phyloP scores from a whole-genome alignment of 805 yeast genomes.

The Ogataea chonburiensis region DNA sequence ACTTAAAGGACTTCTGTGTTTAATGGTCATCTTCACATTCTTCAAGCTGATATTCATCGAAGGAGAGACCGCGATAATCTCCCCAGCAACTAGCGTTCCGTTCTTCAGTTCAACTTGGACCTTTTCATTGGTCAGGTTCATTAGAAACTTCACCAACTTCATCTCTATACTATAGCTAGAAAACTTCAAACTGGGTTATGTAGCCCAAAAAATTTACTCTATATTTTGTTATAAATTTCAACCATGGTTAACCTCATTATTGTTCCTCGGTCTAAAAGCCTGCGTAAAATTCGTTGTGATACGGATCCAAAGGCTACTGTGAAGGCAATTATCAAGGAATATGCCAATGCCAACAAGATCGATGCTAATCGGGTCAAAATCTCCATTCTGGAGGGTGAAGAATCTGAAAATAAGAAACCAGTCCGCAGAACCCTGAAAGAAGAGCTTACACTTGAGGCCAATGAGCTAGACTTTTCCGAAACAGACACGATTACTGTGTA shows the following conservation, averaged over 20 bases:
- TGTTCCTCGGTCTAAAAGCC: slow-evolving; percentile 58
- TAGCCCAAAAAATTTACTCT: slow-evolving; percentile 13
- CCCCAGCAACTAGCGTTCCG: slow-evolving; percentile 85
- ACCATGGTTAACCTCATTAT: slow-evolving; percentile 49
- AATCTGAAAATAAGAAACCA: slow-evolving; percentile 30
- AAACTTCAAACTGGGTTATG: slow-evolving; percentile 11
- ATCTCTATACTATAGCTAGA: slow-evolving; percentile 28
- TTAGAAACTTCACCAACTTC: slow-evolving; percentile 75
- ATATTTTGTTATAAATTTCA: background rate
- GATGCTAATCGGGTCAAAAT: slow-evolving; percentile 56
- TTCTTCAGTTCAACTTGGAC: slow-evolving; percentile 90
- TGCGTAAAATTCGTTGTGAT: slow-evolving; percentile 48
- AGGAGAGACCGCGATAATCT: slow-evolving; percentile 81
- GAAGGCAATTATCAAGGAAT: slow-evolving; percentile 38
- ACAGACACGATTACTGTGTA: slow-evolving; percentile 44
- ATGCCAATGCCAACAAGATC: slow-evolving; percentile 40
- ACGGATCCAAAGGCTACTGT: slow-evolving; percentile 37
- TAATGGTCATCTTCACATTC: slow-evolving; percentile 75
- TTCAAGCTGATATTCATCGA: slow-evolving; percentile 84
- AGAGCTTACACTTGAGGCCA: slow-evolving; percentile 44
- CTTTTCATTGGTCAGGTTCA: slow-evolving; percentile 81
- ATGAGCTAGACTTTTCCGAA: slow-evolving; percentile 37
- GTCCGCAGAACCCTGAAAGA: slow-evolving; percentile 45
- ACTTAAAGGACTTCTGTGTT: slow-evolving; percentile 63
- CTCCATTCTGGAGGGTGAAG: slow-evolving; percentile 37